Percentiles rank a stretch among this genome's conserved stretches.
Conservation (phyloP, 148 eudicot species). For the Simmondsia chinensis region DNA sequence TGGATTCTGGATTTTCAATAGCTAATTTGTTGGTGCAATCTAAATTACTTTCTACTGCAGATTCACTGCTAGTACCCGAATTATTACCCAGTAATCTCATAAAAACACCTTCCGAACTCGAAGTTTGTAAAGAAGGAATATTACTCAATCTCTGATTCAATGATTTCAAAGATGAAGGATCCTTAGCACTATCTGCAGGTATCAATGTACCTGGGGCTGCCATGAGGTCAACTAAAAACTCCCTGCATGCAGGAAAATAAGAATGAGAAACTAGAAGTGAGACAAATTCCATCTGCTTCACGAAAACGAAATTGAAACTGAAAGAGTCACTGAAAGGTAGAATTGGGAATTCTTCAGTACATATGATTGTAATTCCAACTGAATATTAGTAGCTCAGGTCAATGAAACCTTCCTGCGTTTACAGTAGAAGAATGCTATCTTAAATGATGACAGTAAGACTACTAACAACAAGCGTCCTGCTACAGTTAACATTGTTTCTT, state of each 20-base stretch:
- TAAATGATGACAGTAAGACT: too few species aligned
- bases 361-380: too few species aligned
- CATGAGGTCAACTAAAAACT: slow-evolving; percentile 98
- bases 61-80: slow-evolving; percentile 19
- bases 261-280: background rate
- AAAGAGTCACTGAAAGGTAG: too few species aligned
- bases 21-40: slow-evolving; percentile 16
- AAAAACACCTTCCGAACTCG: slow-evolving; percentile 22
- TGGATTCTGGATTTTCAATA: slow-evolving; percentile 25
- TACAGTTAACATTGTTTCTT: too few species aligned
- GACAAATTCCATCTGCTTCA: background rate
- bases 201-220: slow-evolving; percentile 94
- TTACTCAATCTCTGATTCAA: slow-evolving; percentile 34
- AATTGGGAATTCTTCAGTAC: too few species aligned
- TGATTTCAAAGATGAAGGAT: slow-evolving; percentile 38
- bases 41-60: slow-evolving; percentile 17
- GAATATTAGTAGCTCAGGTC: too few species aligned
- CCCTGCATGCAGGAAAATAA: slow-evolving; percentile 37
- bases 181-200: slow-evolving; percentile 68
- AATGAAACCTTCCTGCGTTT: too few species aligned
- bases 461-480: too few species aligned
- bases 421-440: too few species aligned
- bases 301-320: too few species aligned
- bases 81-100: slow-evolving; percentile 19
- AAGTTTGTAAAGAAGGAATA: slow-evolving; percentile 29